phyloP scores from a whole-genome alignment of 2,329 filamentous ascomycete species.

The Aspergillus spinulosporus region DNA sequence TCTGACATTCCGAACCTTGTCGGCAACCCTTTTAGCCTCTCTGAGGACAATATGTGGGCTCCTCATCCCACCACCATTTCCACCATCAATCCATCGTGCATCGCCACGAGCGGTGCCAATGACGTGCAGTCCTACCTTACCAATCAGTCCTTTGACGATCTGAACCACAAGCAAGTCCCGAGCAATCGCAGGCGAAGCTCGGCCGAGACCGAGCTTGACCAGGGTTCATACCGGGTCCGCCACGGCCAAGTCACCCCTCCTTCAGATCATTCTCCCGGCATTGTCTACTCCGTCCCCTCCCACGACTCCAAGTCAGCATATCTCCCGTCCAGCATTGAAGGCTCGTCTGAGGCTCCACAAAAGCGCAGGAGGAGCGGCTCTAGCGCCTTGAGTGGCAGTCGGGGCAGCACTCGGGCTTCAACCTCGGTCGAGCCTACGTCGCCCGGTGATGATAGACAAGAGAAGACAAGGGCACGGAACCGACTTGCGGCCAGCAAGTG shows the following conservation, averaged over 20 bases:
- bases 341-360: not conserved
- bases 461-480: slow-evolving; percentile 60
- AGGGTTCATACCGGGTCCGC: slow-evolving; percentile 37
- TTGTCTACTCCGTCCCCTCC: not conserved
- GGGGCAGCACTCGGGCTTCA: not conserved
- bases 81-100: slow-evolving; percentile 6
- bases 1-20: not conserved
- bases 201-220: not conserved
- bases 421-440: not conserved
- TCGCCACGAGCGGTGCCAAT: not conserved
- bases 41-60: slow-evolving; percentile 1
- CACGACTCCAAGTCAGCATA: not conserved
- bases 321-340: slow-evolving; percentile 3
- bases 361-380: not conserved
- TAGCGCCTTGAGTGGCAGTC: not conserved
- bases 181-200: not conserved
- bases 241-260: slow-evolving; percentile 43
- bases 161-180: not conserved
- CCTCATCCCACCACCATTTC: not conserved
- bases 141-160: not conserved
- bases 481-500: slow-evolving; percentile 61
- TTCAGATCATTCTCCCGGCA: slow-evolving; percentile 25
- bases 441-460: slow-evolving; percentile 38
- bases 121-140: not conserved
- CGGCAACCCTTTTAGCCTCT: not conserved